phyloP scores from a whole-genome alignment of 768 basidiomycete genomes.

The Lyophyllum atratum region DNA sequence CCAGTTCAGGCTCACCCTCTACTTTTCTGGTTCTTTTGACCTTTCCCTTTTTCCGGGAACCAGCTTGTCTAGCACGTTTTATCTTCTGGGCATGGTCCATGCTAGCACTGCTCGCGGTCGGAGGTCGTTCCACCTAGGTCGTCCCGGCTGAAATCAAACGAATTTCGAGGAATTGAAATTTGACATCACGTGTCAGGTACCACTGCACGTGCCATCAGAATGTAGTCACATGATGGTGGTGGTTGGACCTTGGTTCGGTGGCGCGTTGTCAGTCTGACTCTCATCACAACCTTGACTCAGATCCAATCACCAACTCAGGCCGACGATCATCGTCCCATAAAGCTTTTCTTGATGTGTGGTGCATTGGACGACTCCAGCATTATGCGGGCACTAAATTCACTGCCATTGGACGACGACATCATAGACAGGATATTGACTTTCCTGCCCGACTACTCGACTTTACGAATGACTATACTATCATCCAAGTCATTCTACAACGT shows the following conservation, averaged over 20 bases:
- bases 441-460: slow-evolving; percentile 28
- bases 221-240: slow-evolving; percentile 14
- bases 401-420: slow-evolving; percentile 31
- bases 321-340: no score
- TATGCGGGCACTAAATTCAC: slow-evolving; percentile 17
- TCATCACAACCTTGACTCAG: no score
- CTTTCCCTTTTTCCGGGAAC: slow-evolving; percentile 67
- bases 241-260: no score
- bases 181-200: no score
- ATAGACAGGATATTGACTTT: slow-evolving; percentile 28
- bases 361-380: no score
- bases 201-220: slow-evolving; percentile 1
- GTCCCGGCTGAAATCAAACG: no score
- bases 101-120: neutral
- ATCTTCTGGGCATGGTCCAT: slow-evolving; percentile 35
- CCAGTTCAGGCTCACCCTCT: slow-evolving; percentile 15
- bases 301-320: neutral
- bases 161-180: no score
- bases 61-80: slow-evolving; percentile 65
- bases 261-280: no score
- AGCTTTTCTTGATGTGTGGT: no score
- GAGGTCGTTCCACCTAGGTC: neutral
- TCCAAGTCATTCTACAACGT: slow-evolving; percentile 31
- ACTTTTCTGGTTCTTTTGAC: slow-evolving; percentile 25
- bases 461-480: slow-evolving; percentile 25